phyloP scores from a whole-genome alignment of 768 basidiomycete species.

The Pholiota microspora region DNA sequence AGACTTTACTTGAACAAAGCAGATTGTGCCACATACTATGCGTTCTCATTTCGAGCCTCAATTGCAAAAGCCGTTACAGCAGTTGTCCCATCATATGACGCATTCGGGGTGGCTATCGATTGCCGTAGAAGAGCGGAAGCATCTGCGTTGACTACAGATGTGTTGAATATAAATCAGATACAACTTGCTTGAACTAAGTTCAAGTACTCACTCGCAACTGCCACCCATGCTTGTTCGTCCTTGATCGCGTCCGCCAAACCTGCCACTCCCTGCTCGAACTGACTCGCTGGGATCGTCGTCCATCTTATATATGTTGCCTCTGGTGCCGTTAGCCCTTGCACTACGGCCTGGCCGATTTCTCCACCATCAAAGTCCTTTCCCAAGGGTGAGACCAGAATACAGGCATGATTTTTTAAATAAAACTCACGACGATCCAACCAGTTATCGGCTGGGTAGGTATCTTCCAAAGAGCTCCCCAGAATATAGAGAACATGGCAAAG shows the following conservation, averaged over 20 bases:
- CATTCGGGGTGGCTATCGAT: conserved; percentile 37
- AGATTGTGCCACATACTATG: conserved; percentile 41
- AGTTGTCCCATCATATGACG: conserved; percentile 44
- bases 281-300: conserved; percentile 26
- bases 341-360: conserved; percentile 46
- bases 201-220: conserved; percentile 49
- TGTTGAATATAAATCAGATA: background rate
- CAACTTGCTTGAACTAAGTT: no score
- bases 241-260: conserved; percentile 42
- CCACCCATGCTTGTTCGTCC: conserved; percentile 51
- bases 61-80: conserved; percentile 48
- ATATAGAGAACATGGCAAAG: conserved; percentile 50
- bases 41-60: conserved; percentile 60
- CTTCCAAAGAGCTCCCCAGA: conserved; percentile 53
- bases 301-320: background rate
- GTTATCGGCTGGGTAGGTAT: conserved; percentile 35
- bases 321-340: conserved; percentile 21
- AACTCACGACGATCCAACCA: conserved; percentile 5
- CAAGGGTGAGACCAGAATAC: background rate
- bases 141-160: conserved; percentile 43
- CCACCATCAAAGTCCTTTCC: conserved; percentile 59
- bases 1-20: background rate
- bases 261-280: conserved; percentile 39
- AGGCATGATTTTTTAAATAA: background rate
- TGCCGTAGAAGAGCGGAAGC: conserved; percentile 34